Evolutionary conservation across 768 basidiomycete species (phyloP).

Genomic region (Pulveroboletus sp.): DNA sequence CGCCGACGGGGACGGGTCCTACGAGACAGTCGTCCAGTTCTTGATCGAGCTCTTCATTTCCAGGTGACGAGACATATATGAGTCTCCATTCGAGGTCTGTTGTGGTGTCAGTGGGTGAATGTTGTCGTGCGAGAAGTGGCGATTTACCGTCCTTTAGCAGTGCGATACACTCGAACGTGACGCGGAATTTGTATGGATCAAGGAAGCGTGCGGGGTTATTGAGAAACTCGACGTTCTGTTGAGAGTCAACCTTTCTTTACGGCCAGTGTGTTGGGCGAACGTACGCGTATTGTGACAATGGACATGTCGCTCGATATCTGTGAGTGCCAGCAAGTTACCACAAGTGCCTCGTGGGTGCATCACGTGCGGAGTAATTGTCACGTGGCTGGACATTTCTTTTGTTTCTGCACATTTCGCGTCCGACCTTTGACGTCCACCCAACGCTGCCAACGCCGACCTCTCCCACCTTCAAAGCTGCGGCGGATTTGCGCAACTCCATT

Average conservation of each 20-base stretch:
- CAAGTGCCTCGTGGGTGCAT: neutral
- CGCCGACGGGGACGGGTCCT: conserved; percentile 92
- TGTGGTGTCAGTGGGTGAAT: neutral
- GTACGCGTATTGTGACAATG: conserved; percentile 63
- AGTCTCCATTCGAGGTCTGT: conserved; percentile 97
- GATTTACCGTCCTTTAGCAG: conserved; percentile 77
- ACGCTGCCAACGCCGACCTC: conserved; percentile 2
- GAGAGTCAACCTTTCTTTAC: neutral
- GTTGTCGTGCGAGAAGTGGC: neutral
- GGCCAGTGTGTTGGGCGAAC: conserved; percentile 14
- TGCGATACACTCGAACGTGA: conserved; percentile 96
- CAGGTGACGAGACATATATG: conserved; percentile 94
- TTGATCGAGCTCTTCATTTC: conserved; percentile 87
- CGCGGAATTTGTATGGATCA: conserved; percentile 87
- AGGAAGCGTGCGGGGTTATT: conserved; percentile 92
- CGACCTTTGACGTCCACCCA: conserved; percentile 9
- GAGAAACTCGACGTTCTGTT: conserved; percentile 82
- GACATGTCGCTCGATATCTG: conserved; percentile 42
- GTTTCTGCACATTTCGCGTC: conserved; percentile 18
- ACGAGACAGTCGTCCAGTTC: conserved; percentile 98
- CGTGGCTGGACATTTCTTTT: conserved; percentile 10
- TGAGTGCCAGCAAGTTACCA: too few species aligned
- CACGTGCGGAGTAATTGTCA: neutral
- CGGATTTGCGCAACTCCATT: neutral
- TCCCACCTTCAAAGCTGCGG: neutral